Percentiles rank a stretch among this genome's conserved stretches.
phyloP scores from a whole-genome alignment of 768 basidiomycete genomes.

The Amanita pseudoporphyria region DNA sequence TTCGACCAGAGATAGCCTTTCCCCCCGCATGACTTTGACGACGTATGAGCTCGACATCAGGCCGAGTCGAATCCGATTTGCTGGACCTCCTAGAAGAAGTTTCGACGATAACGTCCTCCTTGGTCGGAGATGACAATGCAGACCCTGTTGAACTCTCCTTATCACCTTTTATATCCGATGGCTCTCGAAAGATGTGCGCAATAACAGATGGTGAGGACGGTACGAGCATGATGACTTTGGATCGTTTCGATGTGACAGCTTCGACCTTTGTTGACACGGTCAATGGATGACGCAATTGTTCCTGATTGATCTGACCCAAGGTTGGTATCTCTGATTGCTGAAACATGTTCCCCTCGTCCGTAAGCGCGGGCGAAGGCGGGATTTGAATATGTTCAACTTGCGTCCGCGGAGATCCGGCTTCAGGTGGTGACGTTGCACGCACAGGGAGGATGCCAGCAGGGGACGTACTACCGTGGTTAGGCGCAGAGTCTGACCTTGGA shows the following conservation, averaged over 20 bases:
- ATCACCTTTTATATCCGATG: background rate
- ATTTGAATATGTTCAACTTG: background rate
- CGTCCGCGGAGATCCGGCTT: background rate
- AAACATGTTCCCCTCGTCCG: slow-evolving; percentile 1
- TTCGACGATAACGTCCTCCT: background rate
- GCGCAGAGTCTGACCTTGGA: background rate
- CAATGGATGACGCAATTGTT: background rate
- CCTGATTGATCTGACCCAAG: background rate
- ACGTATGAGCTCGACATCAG: slow-evolving; percentile 1
- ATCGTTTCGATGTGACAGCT: background rate
- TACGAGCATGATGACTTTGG: background rate
- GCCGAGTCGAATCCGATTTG: slow-evolving; percentile 1
- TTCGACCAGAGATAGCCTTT: background rate
- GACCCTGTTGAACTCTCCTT: background rate
- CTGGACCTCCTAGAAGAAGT: background rate
- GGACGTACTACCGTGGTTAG: background rate
- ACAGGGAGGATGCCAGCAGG: background rate
- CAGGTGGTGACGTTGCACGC: background rate
- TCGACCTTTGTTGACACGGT: background rate
- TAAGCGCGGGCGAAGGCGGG: slow-evolving; percentile 16
- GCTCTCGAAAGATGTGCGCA: slow-evolving; percentile 9
- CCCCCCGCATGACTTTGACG: slow-evolving; percentile 9
- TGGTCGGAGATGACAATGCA: background rate
- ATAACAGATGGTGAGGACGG: slow-evolving; percentile 10
- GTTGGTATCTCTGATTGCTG: background rate